A percentile compares a stretch with the other conserved stretches of the same genome.
Evolutionary conservation across 2,329 filamentous ascomycete genomes (phyloP).

Genomic region (Neospermospora avenae): DNA sequence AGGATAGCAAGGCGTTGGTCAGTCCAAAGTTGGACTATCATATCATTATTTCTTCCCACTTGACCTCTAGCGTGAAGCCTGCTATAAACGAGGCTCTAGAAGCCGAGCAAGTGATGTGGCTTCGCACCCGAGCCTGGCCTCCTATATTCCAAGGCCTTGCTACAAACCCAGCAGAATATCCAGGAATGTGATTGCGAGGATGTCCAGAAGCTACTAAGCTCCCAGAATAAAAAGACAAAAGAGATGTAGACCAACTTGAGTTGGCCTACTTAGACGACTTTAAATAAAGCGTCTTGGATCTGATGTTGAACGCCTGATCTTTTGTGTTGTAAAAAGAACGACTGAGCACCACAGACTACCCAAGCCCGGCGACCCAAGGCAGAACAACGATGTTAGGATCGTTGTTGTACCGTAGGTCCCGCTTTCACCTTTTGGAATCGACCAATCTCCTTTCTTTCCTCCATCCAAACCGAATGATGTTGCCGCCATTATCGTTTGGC

Average conservation of each 20-base stretch:
- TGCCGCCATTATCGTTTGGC: constrained; percentile 17
- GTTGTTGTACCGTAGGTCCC: constrained; percentile 42
- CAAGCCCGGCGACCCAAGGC: constrained; percentile 50
- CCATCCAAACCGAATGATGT: constrained; percentile 4
- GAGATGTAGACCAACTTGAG: constrained; percentile 61
- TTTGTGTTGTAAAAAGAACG: constrained; percentile 84
- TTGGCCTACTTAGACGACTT: constrained; percentile 55
- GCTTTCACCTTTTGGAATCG: constrained; percentile 38
- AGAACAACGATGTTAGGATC: constrained; percentile 70
- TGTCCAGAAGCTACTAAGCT: constrained; percentile 24
- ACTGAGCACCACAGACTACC: constrained; percentile 66
- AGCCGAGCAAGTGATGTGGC: not conserved
- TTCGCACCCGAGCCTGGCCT: not conserved
- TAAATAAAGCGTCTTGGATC: constrained; percentile 58
- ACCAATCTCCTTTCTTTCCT: constrained; percentile 24
- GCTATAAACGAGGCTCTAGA: constrained; percentile 18
- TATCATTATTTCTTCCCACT: not conserved
- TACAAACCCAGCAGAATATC: not conserved
- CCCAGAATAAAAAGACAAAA: constrained; percentile 31
- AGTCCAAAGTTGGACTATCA: no score
- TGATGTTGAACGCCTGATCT: constrained; percentile 73
- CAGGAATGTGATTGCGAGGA: not conserved
- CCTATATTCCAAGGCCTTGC: no score
- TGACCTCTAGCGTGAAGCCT: not conserved
- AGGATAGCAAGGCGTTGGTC: no score